Evolutionary conservation across 2,329 filamentous ascomycete species (phyloP).

Genomic region (Magnaporthales sp.): DNA sequence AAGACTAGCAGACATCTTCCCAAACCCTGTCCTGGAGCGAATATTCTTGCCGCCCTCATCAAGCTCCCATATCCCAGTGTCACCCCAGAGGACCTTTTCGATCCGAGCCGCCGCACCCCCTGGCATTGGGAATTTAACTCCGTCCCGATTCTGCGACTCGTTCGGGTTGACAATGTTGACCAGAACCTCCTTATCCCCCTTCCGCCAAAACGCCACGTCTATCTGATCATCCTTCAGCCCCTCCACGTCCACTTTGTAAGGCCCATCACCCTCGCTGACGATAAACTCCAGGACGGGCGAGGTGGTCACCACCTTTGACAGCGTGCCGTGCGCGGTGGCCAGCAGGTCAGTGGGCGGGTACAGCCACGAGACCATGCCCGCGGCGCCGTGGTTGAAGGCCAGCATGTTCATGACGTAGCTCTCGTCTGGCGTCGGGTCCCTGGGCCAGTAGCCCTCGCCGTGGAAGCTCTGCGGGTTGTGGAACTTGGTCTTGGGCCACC

Average conservation of each 20-base stretch:
- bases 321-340: conserved; percentile 26
- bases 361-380: conserved; percentile 34
- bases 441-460: conserved; percentile 37
- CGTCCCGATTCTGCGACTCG: conserved; percentile 8
- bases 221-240: conserved; percentile 14
- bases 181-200: conserved; percentile 17
- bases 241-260: conserved; percentile 10
- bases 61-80: conserved; percentile 14
- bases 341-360: conserved; percentile 30
- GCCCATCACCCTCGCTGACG: conserved; percentile 18
- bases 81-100: conserved; percentile 16
- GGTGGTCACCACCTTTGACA: conserved; percentile 27
- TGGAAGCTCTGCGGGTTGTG: conserved; percentile 39
- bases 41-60: conserved; percentile 10
- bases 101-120: conserved; percentile 5
- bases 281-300: conserved; percentile 29
- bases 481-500: conserved; percentile 32
- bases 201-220: conserved; percentile 27
- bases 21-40: not conserved
- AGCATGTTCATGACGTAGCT: conserved; percentile 34
- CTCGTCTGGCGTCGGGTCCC: conserved; percentile 34
- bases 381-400: conserved; percentile 35
- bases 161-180: conserved; percentile 26
- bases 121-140: conserved; percentile 7
- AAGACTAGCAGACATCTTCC: not conserved